Conservation (phyloP, 352 stramenopile species). For the Phytophthora cryptogea region DNA sequence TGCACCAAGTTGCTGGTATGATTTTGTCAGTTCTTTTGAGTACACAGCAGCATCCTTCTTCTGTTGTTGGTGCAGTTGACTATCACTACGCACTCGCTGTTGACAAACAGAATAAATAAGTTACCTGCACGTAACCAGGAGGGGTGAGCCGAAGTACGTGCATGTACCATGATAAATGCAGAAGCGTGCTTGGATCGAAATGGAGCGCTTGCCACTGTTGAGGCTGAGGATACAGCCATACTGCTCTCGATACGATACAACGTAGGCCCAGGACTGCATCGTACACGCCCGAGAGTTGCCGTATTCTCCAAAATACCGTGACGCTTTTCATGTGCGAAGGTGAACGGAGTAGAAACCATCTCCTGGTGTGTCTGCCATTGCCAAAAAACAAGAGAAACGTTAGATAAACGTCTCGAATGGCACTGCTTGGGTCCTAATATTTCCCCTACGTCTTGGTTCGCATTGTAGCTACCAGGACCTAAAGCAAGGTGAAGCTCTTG, state of each 20-base stretch:
- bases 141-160: not conserved
- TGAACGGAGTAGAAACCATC: slow-evolving; percentile 45
- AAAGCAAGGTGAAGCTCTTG: slow-evolving; percentile 40
- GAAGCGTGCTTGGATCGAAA: slow-evolving; percentile 41
- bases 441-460: slow-evolving; percentile 47
- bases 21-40: slow-evolving; percentile 62
- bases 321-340: slow-evolving; percentile 51
- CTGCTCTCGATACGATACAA: slow-evolving; percentile 32
- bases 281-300: slow-evolving; percentile 16
- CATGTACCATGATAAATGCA: slow-evolving; percentile 38
- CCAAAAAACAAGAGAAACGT: not conserved
- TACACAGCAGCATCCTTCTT: slow-evolving; percentile 32
- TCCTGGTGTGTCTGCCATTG: slow-evolving; percentile 49
- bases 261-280: slow-evolving; percentile 24
- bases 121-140: not conserved
- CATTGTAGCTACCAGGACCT: slow-evolving; percentile 59
- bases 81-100: slow-evolving; percentile 46
- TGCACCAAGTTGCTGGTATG: slow-evolving; percentile 46
- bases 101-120: not conserved
- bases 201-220: slow-evolving; percentile 22
- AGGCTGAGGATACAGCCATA: slow-evolving; percentile 10
- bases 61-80: slow-evolving; percentile 32
- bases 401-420: not conserved
- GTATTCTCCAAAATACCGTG: slow-evolving; percentile 50
- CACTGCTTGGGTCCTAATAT: not conserved